phyloP scores from a whole-genome alignment of 192 early-diverging fungal genomes.

The Rhizophagus sp. region DNA sequence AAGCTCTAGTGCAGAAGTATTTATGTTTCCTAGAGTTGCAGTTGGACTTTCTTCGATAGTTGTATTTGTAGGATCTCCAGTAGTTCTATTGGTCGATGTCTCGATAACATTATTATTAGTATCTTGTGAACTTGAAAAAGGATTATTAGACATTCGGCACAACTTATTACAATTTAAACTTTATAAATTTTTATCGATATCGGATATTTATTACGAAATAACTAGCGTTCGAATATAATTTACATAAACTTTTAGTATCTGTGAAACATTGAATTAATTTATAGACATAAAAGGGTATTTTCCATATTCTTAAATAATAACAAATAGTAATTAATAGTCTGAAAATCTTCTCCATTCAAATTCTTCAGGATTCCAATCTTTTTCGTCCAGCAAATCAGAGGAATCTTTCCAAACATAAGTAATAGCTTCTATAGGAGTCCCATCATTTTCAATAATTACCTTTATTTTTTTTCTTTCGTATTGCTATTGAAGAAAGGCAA shows the following conservation, averaged over 20 bases:
- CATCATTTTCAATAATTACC: neutral
- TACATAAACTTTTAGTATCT: too few relatives aligned
- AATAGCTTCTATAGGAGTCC: neutral
- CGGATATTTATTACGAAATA: too few relatives aligned
- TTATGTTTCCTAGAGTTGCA: neutral
- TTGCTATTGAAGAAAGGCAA: neutral
- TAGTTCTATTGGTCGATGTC: neutral
- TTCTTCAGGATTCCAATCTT: constrained; percentile 7
- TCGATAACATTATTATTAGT: neutral
- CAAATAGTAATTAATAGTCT: too few relatives aligned
- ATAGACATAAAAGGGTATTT: too few relatives aligned
- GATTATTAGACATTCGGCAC: neutral
- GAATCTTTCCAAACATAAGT: constrained; percentile 21
- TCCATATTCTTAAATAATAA: too few relatives aligned
- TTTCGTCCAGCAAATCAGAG: neutral
- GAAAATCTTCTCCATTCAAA: neutral
- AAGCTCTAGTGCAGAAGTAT: neutral
- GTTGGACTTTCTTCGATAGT: neutral
- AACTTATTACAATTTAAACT: neutral
- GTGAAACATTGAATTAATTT: too few relatives aligned
- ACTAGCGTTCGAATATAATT: too few relatives aligned
- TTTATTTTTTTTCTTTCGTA: neutral
- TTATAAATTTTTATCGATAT: too few relatives aligned
- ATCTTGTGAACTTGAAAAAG: neutral
- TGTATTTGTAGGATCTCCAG: neutral